Evolutionary conservation across 768 basidiomycete genomes (phyloP), one percentile per base, ranked within the genome.

Genomic region (Tubosaeta brunneosetosa): DNA sequence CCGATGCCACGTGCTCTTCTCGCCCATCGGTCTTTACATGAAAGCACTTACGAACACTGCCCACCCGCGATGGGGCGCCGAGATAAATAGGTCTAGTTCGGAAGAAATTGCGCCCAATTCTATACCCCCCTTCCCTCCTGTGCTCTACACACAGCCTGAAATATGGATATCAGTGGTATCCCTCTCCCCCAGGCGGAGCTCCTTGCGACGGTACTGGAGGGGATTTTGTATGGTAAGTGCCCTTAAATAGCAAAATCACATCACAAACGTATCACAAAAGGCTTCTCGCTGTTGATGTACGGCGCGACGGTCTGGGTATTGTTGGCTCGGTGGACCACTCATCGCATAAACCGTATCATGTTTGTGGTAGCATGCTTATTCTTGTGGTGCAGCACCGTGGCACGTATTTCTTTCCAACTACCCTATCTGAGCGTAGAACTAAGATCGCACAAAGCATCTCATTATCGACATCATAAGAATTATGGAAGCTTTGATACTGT

Each of bases 231-330:
- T 42, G 53, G 53, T 54, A 45, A 29, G 53, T 11, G 2, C 16
- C 14, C 12, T 7, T 22, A 2, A 32, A n/a, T 17, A 17, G 16
- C 9, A 9, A 31, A n/a, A 8, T 6, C 19, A 9, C 17, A 38
- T 14, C 17, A 13, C 45, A 13, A 4, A 36, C 13, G 19, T 3
- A 49, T 42, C n/a, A 4, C 5, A 10, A 5, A 42, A 69, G 68
- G 68, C 1, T 68, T 68, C 55, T 69, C 66, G 3, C 8, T 66
- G 6, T 47, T 68, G 11, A 68, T 69, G 68, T 69, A 62, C 55
- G 58, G 63, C 2, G 59, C 56, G 7, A 66, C 66, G 1, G 25
- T 65, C 7, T 66, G 61, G 56, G 56, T 58, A 1, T 50, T 66
- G 6, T 29, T 60, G 3, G 31, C 42, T 17, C 49, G 46, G 9